Conservation (phyloP, 2,329 filamentous ascomycete species). For the Pseudogymnoascus sp. region DNA sequence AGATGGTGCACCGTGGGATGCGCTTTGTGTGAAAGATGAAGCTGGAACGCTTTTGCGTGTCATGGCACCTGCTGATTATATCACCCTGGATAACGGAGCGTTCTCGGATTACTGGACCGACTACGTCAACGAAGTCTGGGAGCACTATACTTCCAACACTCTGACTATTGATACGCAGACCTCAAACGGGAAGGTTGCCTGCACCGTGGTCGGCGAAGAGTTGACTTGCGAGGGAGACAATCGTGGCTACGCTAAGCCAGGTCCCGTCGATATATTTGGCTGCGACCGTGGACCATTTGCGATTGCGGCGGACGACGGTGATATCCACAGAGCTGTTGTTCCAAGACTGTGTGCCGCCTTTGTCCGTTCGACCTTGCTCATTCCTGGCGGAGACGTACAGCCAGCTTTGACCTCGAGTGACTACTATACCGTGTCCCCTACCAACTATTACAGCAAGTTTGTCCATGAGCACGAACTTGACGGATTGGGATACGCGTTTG, state of each 20-base stretch:
- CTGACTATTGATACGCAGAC: slow-evolving; percentile 60
- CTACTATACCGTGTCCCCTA: slow-evolving; percentile 48
- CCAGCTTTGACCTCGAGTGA: slow-evolving; percentile 34
- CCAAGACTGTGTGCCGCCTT: slow-evolving; percentile 69
- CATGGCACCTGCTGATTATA: slow-evolving; percentile 31
- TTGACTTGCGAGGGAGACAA: not conserved
- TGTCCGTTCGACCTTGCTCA: slow-evolving; percentile 62
- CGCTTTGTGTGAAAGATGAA: slow-evolving; percentile 30
- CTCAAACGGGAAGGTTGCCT: slow-evolving; percentile 43
- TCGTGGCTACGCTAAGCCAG: slow-evolving; percentile 44
- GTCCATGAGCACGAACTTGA: slow-evolving; percentile 53
- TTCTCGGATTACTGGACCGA: slow-evolving; percentile 36
- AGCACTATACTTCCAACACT: slow-evolving; percentile 30
- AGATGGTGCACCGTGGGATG: slow-evolving; percentile 53
- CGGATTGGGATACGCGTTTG: slow-evolving; percentile 59
- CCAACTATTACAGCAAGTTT: slow-evolving; percentile 61
- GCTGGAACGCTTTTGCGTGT: slow-evolving; percentile 28
- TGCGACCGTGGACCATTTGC: slow-evolving; percentile 57
- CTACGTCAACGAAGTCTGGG: slow-evolving; percentile 39
- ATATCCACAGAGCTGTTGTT: slow-evolving; percentile 38
- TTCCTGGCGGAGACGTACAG: slow-evolving; percentile 35
- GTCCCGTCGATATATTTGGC: slow-evolving; percentile 38
- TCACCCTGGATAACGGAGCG: slow-evolving; percentile 29
- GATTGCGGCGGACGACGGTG: not conserved
- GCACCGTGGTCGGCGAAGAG: slow-evolving; percentile 31